Conservation (phyloP, 345 rosid genomes). For the Eucalyptus virginea region DNA sequence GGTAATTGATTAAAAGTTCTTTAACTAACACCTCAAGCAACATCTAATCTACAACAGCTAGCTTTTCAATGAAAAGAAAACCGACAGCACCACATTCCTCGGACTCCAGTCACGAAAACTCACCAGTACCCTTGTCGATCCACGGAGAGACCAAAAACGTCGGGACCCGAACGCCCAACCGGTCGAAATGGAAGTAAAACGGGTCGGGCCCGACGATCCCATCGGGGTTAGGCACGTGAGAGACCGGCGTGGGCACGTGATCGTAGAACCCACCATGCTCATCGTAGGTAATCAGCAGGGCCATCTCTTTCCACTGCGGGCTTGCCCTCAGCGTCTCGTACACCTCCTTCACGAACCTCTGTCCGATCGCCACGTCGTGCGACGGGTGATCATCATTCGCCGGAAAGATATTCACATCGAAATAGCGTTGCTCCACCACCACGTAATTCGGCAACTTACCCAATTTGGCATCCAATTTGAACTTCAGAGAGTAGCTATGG, state of each 20-base stretch:
- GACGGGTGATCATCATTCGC: conserved; percentile 98
- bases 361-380: conserved; percentile 84
- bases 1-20: not conserved
- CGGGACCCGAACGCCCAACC: conserved; percentile 94
- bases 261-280: conserved; percentile 99
- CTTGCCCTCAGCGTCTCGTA: conserved; percentile 83
- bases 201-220: conserved; percentile 92
- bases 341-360: conserved; percentile 87
- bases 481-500: conserved; percentile 50
- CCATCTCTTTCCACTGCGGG: conserved; percentile 98
- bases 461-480: conserved; percentile 52
- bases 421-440: conserved; percentile 87
- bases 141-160: conserved; percentile 78
- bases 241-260: conserved; percentile 86
- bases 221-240: conserved; percentile 80
- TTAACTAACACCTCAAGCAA: not conserved
- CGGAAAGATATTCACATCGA: conserved; percentile 48
- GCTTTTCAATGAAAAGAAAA: not conserved
- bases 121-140: conserved; percentile 93
- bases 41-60: not conserved
- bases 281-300: conserved; percentile 80
- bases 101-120: not conserved
- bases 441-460: conserved; percentile 80
- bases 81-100: not conserved
- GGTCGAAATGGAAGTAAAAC: conserved; percentile 73